These are phyloP conservation scores for Calycina marina DNA, from an alignment of 2,329 filamentous ascomycete species.

Conservation along the genomic window DNA sequence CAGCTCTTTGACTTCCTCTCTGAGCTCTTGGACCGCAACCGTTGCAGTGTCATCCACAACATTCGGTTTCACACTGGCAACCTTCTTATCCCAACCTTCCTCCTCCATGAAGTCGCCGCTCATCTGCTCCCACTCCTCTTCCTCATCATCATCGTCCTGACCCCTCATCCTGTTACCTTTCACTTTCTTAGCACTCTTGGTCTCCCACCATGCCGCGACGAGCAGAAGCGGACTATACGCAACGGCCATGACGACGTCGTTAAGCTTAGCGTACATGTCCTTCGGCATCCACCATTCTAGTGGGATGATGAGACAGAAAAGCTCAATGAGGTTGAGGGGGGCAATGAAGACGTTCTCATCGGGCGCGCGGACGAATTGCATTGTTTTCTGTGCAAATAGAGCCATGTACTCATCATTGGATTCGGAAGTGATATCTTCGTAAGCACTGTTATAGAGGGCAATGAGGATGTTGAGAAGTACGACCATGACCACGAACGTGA, in stretches of 20 bases:
- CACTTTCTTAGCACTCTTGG: conserved; percentile 49
- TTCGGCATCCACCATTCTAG: conserved; percentile 95
- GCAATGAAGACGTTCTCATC: conserved; percentile 98
- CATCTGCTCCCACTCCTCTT: conserved; percentile 90
- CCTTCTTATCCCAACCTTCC: conserved; percentile 74
- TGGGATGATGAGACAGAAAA: conserved; percentile 61
- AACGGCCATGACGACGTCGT: conserved; percentile 75
- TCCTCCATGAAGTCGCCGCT: conserved; percentile 59
- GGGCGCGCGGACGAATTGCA: conserved; percentile 91
- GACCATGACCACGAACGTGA: conserved; percentile 95
- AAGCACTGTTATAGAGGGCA: conserved; percentile 90
- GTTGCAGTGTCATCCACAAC: conserved; percentile 65
- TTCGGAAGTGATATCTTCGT: conserved; percentile 70
- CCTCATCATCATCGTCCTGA: conserved; percentile 76
- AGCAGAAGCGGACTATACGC: conserved; percentile 77
- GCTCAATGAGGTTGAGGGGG: conserved; percentile 86
- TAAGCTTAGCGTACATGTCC: conserved; percentile 59
- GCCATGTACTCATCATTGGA: conserved; percentile 93
- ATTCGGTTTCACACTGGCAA: conserved; percentile 63
- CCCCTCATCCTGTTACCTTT: conserved; percentile 60
- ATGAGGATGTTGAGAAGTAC: conserved; percentile 90
- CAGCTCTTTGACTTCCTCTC: conserved; percentile 41
- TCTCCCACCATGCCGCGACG: conserved; percentile 61
- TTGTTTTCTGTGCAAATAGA: conserved; percentile 83
- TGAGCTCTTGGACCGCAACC: conserved; percentile 48